Evolutionary conservation across 2,329 filamentous ascomycete species (phyloP).

Genomic region (Aspergillus neoniger): DNA sequence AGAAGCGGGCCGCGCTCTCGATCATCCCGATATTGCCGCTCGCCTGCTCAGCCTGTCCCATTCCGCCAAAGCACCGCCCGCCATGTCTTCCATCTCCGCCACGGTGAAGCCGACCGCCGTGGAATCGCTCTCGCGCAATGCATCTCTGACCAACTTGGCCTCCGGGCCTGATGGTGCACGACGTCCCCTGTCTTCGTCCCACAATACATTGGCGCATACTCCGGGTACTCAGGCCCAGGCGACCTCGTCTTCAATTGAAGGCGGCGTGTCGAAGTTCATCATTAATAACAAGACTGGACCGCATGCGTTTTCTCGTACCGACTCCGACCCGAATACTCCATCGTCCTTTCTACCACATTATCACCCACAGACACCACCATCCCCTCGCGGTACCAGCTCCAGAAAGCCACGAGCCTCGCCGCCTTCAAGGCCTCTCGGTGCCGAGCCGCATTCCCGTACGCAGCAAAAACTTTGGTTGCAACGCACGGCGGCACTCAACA

Average conservation of each 20-base stretch:
- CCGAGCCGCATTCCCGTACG: slow-evolving; percentile 48
- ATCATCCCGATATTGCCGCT: slow-evolving; percentile 41
- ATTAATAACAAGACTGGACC: slow-evolving; percentile 34
- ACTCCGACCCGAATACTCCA: slow-evolving; percentile 48
- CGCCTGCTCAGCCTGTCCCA: slow-evolving; percentile 43
- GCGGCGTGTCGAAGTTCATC: slow-evolving; percentile 50
- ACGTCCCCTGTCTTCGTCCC: slow-evolving; percentile 35
- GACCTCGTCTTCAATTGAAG: slow-evolving; percentile 51
- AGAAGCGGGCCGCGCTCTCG: slow-evolving; percentile 22
- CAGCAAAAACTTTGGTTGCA: slow-evolving; percentile 53
- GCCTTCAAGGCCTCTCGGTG: slow-evolving; percentile 36
- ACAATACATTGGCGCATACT: slow-evolving; percentile 28
- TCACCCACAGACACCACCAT: slow-evolving; percentile 49
- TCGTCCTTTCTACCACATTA: slow-evolving; percentile 52
- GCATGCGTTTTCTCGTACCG: slow-evolving; percentile 39
- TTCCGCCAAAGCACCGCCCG: slow-evolving; percentile 48
- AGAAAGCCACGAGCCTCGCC: slow-evolving; percentile 37
- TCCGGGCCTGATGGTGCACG: slow-evolving; percentile 34
- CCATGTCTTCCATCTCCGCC: slow-evolving; percentile 52
- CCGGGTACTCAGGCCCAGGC: slow-evolving; percentile 37
- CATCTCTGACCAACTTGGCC: slow-evolving; percentile 40
- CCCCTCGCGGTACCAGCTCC: slow-evolving; percentile 33
- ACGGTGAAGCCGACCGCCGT: slow-evolving; percentile 42
- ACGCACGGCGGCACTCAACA: slow-evolving; percentile 47
- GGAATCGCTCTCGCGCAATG: slow-evolving; percentile 38